phyloP scores from a whole-genome alignment of 2,329 filamentous ascomycete genomes.

The Pseudopyricularia javanii region DNA sequence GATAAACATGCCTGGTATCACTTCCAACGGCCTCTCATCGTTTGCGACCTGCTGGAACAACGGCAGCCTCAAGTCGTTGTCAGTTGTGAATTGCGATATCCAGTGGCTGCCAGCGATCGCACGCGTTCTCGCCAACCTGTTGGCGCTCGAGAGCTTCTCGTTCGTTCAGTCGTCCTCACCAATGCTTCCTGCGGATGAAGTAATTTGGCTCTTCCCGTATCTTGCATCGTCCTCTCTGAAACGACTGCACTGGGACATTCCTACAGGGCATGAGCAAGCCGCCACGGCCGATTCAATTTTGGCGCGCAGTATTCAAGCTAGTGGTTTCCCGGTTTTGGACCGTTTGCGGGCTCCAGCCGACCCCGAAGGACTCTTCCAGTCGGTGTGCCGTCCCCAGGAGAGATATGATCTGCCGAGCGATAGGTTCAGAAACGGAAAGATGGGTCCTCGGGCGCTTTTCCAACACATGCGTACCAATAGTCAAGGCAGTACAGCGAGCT shows the following conservation, averaged over 20 bases:
- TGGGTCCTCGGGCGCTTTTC: neutral
- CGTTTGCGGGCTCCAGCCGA: slow-evolving; percentile 55
- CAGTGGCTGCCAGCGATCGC: slow-evolving; percentile 43
- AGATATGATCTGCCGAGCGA: slow-evolving; percentile 39
- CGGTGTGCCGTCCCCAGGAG: slow-evolving; percentile 51
- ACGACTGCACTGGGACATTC: slow-evolving; percentile 52
- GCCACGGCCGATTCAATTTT: slow-evolving; percentile 48
- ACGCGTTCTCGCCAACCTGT: slow-evolving; percentile 45
- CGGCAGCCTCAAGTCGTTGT: slow-evolving; percentile 32
- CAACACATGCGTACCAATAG: slow-evolving; percentile 1
- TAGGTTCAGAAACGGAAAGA: slow-evolving; percentile 23
- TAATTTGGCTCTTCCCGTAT: slow-evolving; percentile 53
- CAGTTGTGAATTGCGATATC: slow-evolving; percentile 43
- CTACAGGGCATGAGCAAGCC: slow-evolving; percentile 29
- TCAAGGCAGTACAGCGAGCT: slow-evolving; percentile 1
- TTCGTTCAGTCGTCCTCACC: slow-evolving; percentile 44
- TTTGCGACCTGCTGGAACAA: slow-evolving; percentile 39
- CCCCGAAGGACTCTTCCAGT: slow-evolving; percentile 56
- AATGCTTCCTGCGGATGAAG: slow-evolving; percentile 38
- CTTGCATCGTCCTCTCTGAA: slow-evolving; percentile 41
- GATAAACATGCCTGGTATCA: slow-evolving; percentile 42
- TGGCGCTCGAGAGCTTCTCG: slow-evolving; percentile 33
- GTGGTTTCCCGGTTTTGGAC: slow-evolving; percentile 50
- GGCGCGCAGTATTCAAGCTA: slow-evolving; percentile 46
- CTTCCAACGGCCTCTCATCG: slow-evolving; percentile 39